Conservation (phyloP, 2,329 filamentous ascomycete genomes). For the Mycocentrospora acerina region DNA sequence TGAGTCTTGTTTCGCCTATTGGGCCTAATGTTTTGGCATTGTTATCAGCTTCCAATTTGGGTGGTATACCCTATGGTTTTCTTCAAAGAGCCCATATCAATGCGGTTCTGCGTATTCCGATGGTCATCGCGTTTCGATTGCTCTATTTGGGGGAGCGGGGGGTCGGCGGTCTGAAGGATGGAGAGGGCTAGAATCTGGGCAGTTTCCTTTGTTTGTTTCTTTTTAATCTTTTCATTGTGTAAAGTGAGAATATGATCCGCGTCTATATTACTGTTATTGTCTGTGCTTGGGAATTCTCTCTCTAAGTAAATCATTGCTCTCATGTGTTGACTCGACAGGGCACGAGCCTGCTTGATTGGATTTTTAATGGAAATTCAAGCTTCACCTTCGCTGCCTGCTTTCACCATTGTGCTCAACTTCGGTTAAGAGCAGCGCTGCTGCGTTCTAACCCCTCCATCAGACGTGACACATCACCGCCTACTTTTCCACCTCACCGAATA, state of each 20-base stretch:
- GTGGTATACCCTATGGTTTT: slow-evolving; percentile 2
- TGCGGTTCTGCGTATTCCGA: not conserved
- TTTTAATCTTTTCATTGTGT: too few species aligned
- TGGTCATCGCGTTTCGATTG: not conserved
- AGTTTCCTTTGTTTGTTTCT: not conserved
- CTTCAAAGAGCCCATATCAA: not conserved
- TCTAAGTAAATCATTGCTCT: too few species aligned
- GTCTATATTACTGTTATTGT: too few species aligned
- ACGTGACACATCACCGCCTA: too few species aligned
- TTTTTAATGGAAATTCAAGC: slow-evolving; percentile 3
- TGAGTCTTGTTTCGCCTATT: slow-evolving; percentile 6
- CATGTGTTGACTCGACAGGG: not conserved
- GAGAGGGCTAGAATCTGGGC: slow-evolving; percentile 2
- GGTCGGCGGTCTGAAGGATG: not conserved
- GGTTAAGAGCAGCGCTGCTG: too few species aligned
- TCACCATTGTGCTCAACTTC: not conserved
- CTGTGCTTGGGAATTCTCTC: too few species aligned
- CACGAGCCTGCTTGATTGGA: not conserved
- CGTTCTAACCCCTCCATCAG: not conserved
- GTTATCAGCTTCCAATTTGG: not conserved
- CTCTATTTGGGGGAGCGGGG: not conserved
- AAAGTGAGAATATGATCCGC: too few species aligned
- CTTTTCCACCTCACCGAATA: too few species aligned
- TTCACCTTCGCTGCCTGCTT: not conserved
- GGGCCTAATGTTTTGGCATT: slow-evolving; percentile 22